Evolutionary conservation across 306 rosid genomes (phyloP), one percentile per base, ranked within the genome.

Genomic region (Sesbania bispinosa): DNA sequence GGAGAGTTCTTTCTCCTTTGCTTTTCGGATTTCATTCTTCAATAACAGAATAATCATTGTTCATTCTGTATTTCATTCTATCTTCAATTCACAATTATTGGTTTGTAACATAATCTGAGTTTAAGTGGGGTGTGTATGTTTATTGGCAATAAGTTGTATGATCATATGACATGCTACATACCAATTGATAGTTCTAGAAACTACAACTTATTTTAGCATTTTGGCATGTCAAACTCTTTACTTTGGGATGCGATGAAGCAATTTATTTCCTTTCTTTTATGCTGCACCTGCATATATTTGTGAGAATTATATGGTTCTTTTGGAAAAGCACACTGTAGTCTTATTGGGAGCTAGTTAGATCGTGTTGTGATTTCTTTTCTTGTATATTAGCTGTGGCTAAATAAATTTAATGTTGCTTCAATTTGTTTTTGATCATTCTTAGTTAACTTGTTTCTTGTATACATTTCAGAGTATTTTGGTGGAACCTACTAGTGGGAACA

Each of bases 401-500:
- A 39, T 59, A 15, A 10, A 5, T 42, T 51, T 27, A 8, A 62
- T 65, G 63, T 62, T 59, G 69, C 42, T 82, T 77, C 61, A 58
- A 32, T n/a, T 27, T 4, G 7, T 5, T 47, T 71, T 73, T 52
- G 11, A 9, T 68, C 59, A 50, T 66, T 77, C 36, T 74, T 54
- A 76, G 57, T 35, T 79, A 26, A 48, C 67, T 80, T 41, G 15
- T 74, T 76, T 62, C 53, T 74, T 42, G 4, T 38, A 50, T 70
- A 41, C 70, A 74, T 73, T 74, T 38, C 77, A 93, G 99, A 94
- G 95, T 80, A 67, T 85, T 79, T 85, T 94, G 86, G 99, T 94
- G 77, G 99, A 94, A 79, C 95, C 99, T 53, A 94, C 99, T 2
- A 94, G 99, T 61, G 99, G 99, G 71, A 94, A 94, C 88, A 94